Percentiles rank a stretch among this genome's conserved stretches.
These are phyloP conservation scores for Neoscytalidium dimidiatum DNA, from an alignment of 2,329 filamentous ascomycete genomes.

Conservation along the genomic window DNA sequence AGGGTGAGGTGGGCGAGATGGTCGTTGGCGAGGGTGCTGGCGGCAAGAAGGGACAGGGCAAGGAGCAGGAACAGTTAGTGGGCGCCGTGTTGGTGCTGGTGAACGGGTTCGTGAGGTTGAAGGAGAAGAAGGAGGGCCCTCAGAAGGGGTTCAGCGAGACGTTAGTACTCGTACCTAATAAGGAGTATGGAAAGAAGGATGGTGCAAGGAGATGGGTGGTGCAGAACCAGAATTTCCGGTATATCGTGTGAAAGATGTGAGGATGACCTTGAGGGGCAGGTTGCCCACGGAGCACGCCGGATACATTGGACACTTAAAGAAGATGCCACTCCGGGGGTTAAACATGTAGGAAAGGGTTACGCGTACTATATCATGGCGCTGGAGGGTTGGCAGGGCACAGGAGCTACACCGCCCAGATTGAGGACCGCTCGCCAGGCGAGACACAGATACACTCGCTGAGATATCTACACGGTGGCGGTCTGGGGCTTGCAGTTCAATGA, in stretches of 20 bases:
- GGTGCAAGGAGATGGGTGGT: slow-evolving; percentile 39
- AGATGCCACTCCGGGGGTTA: too few relatives aligned
- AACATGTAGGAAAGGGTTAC: too few relatives aligned
- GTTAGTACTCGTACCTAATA: slow-evolving; percentile 73
- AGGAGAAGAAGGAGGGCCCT: slow-evolving; percentile 59
- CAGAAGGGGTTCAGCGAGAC: slow-evolving; percentile 76
- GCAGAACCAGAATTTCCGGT: slow-evolving; percentile 46
- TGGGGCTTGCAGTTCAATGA: too few relatives aligned
- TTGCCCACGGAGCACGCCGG: too few relatives aligned
- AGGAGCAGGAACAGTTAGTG: slow-evolving; percentile 53
- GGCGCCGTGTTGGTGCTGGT: slow-evolving; percentile 73
- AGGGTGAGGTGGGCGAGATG: neutral
- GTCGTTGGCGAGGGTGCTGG: slow-evolving; percentile 5
- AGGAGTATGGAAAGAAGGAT: slow-evolving; percentile 32
- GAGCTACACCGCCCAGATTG: too few relatives aligned
- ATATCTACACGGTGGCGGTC: too few relatives aligned
- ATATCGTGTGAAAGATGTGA: slow-evolving; percentile 46
- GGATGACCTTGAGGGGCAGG: too few relatives aligned
- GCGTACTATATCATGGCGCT: too few relatives aligned
- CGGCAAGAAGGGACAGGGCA: slow-evolving; percentile 28
- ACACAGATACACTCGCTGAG: too few relatives aligned
- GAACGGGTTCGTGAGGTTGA: slow-evolving; percentile 70
- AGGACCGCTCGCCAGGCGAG: too few relatives aligned
- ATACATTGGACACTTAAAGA: too few relatives aligned
- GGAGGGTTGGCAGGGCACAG: too few relatives aligned